A percentile compares a stretch with the other conserved stretches of the same genome.
These are phyloP conservation scores for Trichocladium antarcticum DNA, from an alignment of 495 filamentous ascomycete species.

Conservation along the genomic window DNA sequence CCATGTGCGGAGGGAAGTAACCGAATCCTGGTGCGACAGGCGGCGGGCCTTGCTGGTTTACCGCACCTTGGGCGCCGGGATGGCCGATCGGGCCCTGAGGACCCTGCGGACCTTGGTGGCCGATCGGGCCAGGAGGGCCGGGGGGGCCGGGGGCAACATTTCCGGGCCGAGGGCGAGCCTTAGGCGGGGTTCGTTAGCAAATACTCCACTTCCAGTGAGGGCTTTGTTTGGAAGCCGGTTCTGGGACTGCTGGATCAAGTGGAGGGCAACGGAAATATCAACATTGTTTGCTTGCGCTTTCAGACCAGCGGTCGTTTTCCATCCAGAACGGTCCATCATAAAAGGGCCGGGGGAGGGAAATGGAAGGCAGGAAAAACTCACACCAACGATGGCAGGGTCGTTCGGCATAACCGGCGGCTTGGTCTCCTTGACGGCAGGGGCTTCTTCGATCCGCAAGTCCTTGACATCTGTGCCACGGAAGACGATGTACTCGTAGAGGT, in stretches of 20 bases:
- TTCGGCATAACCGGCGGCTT: slow-evolving; percentile 70
- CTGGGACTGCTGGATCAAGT: slow-evolving; percentile 55
- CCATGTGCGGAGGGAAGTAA: slow-evolving; percentile 43
- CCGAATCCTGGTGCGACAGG: slow-evolving; percentile 21
- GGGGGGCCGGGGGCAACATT: slow-evolving; percentile 26
- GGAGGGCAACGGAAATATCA: slow-evolving; percentile 99
- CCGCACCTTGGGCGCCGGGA: slow-evolving; percentile 13
- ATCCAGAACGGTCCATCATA: slow-evolving; percentile 83
- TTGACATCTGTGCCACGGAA: slow-evolving; percentile 98
- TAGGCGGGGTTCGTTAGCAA: slow-evolving; percentile 18
- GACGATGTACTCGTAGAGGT: slow-evolving; percentile 96
- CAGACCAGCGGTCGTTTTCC: slow-evolving; percentile 64
- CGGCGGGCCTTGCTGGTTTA: slow-evolving; percentile 26
- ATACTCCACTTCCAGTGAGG: neutral
- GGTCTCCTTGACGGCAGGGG: slow-evolving; percentile 54
- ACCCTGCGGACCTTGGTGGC: slow-evolving; percentile 23
- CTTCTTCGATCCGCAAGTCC: slow-evolving; percentile 83
- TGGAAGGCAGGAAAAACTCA: slow-evolving; percentile 46
- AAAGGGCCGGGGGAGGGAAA: slow-evolving; percentile 2
- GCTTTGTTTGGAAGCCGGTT: neutral
- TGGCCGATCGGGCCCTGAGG: slow-evolving; percentile 18
- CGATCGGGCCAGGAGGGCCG: slow-evolving; percentile 13
- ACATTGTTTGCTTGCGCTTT: slow-evolving; percentile 81
- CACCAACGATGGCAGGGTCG: slow-evolving; percentile 93
- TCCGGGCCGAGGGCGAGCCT: slow-evolving; percentile 34